phyloP scores from a whole-genome alignment of 2,329 filamentous ascomycete genomes.

The Onygena corvina region DNA sequence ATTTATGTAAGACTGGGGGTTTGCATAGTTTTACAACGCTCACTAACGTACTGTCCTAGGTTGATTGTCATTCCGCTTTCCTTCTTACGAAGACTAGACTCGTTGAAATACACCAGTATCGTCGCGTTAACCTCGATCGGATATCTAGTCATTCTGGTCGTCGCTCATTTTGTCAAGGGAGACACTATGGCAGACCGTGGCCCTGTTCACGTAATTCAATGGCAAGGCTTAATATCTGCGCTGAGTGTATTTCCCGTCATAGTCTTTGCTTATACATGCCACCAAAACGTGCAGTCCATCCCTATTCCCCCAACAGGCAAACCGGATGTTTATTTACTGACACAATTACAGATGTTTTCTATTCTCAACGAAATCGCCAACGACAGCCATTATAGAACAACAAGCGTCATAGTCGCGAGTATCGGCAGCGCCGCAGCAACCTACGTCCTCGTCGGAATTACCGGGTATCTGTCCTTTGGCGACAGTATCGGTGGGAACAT shows the following conservation, averaged over 20 bases:
- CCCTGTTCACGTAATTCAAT: slow-evolving; percentile 61
- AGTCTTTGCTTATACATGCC: slow-evolving; percentile 98
- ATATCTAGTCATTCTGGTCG: slow-evolving; percentile 82
- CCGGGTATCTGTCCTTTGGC: slow-evolving; percentile 91
- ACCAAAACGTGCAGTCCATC: slow-evolving; percentile 92
- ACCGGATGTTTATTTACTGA: no score
- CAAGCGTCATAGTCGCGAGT: slow-evolving; percentile 65
- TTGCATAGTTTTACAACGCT: neutral
- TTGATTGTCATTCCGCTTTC: slow-evolving; percentile 87
- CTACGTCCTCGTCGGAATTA: slow-evolving; percentile 85
- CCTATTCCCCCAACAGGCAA: no score
- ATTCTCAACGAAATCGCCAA: slow-evolving; percentile 90
- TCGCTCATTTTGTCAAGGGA: slow-evolving; percentile 74
- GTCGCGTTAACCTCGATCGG: slow-evolving; percentile 85
- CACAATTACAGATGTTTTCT: slow-evolving; percentile 93
- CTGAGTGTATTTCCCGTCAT: slow-evolving; percentile 86
- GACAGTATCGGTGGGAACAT: slow-evolving; percentile 86
- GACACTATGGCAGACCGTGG: slow-evolving; percentile 65
- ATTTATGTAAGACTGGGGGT: slow-evolving; percentile 57
- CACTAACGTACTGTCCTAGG: slow-evolving; percentile 34
- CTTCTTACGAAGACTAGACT: slow-evolving; percentile 82
- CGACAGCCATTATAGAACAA: slow-evolving; percentile 65
- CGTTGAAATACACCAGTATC: slow-evolving; percentile 91
- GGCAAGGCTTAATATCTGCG: slow-evolving; percentile 65
- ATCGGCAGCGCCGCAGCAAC: slow-evolving; percentile 79